phyloP scores from a whole-genome alignment of 352 stramenopile species.

The Elongisporangium undulatum region DNA sequence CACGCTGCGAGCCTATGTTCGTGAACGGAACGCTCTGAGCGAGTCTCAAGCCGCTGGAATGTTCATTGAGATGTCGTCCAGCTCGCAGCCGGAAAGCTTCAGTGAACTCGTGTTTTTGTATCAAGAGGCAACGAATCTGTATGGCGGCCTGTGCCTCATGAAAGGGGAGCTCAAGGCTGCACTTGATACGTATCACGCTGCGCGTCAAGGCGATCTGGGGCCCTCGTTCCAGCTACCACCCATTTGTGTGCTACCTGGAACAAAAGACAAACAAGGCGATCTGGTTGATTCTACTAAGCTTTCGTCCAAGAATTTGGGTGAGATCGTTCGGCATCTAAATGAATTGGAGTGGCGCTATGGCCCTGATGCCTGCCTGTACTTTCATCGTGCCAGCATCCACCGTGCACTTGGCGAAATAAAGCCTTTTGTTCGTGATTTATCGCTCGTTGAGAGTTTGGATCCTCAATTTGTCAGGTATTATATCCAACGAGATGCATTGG shows the following conservation, averaged over 20 bases:
- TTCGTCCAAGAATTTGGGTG: constrained; percentile 32
- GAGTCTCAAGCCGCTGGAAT: neutral
- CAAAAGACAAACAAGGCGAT: constrained; percentile 28
- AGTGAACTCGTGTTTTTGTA: constrained; percentile 25
- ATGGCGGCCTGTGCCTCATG: constrained; percentile 41
- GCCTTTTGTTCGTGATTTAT: constrained; percentile 42
- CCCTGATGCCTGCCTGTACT: constrained; percentile 49
- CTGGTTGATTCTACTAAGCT: constrained; percentile 43
- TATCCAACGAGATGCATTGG: constrained; percentile 21
- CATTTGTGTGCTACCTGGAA: constrained; percentile 39
- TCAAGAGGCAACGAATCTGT: constrained; percentile 36
- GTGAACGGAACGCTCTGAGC: neutral
- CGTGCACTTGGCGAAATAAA: constrained; percentile 38
- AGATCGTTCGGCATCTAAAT: constrained; percentile 42
- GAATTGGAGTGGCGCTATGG: constrained; percentile 57
- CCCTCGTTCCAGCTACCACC: constrained; percentile 25
- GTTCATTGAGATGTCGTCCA: neutral
- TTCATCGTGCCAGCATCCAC: constrained; percentile 48
- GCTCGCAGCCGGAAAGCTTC: constrained; percentile 1
- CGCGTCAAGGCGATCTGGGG: neutral
- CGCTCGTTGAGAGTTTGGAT: constrained; percentile 42
- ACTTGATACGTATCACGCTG: constrained; percentile 35
- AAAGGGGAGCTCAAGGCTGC: constrained; percentile 43
- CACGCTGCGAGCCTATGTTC: constrained; percentile 23
- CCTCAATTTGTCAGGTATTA: constrained; percentile 39